Evolutionary conservation across 2,329 filamentous ascomycete genomes (phyloP).

Genomic region (Aspergillus quadrilineatus): DNA sequence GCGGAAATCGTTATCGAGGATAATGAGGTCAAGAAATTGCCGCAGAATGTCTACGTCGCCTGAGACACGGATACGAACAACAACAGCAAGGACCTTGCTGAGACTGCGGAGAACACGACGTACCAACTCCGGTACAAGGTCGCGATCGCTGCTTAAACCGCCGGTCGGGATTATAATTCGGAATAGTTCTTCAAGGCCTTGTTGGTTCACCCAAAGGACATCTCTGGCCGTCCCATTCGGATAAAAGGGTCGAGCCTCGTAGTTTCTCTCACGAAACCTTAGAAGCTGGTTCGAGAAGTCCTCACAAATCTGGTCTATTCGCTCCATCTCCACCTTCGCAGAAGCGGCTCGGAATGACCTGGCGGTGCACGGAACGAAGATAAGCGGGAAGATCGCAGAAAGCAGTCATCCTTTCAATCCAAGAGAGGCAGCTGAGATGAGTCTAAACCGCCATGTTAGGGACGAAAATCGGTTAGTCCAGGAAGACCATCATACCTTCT

Average conservation of each 20-base stretch:
- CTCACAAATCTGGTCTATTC: slow-evolving; percentile 16
- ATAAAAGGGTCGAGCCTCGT: slow-evolving; percentile 17
- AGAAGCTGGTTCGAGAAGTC: slow-evolving; percentile 7
- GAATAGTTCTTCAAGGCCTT: slow-evolving; percentile 11
- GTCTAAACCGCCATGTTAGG: not conserved
- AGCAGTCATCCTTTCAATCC: not conserved
- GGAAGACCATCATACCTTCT: not conserved
- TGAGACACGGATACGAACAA: slow-evolving; percentile 32
- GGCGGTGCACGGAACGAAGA: not conserved
- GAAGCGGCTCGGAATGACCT: not conserved
- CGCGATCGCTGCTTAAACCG: too few species aligned
- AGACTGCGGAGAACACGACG: slow-evolving; percentile 22
- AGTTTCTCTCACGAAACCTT: slow-evolving; percentile 9
- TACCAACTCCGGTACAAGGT: not conserved
- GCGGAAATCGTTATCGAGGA: not conserved
- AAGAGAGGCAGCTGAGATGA: not conserved
- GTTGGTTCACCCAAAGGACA: slow-evolving; percentile 16
- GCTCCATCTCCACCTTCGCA: not conserved
- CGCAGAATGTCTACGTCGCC: slow-evolving; percentile 22
- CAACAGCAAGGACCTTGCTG: slow-evolving; percentile 30
- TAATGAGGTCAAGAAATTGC: slow-evolving; percentile 13
- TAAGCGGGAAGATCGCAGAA: not conserved
- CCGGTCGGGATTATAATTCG: not conserved
- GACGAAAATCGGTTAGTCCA: too few species aligned
- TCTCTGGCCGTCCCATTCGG: slow-evolving; percentile 19